Percentiles rank a stretch among this genome's conserved stretches.
phyloP scores from a whole-genome alignment of 2,329 filamentous ascomycete species.

The Phialocephala subalpina region DNA sequence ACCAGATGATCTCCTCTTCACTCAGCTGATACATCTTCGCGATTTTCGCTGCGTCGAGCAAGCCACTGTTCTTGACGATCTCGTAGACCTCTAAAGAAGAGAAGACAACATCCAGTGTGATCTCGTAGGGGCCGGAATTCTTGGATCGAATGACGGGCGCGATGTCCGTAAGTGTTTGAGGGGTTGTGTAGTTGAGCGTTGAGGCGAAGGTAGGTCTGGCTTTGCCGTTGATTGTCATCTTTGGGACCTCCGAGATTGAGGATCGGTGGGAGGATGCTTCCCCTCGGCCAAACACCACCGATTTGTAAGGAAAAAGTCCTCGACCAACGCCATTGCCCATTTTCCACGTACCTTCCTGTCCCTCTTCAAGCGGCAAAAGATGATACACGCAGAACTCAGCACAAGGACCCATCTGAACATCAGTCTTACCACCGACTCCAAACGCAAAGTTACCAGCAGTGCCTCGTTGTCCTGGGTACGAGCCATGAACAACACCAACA shows the following conservation, averaged over 20 bases:
- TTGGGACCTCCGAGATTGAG: neutral
- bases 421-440: constrained; percentile 49
- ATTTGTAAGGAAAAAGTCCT: neutral
- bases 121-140: constrained; percentile 59
- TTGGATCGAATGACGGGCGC: constrained; percentile 56
- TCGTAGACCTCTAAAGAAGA: constrained; percentile 44
- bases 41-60: constrained; percentile 48
- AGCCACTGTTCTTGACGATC: constrained; percentile 42
- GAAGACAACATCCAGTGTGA: constrained; percentile 62
- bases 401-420: constrained; percentile 48
- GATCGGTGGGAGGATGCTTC: neutral
- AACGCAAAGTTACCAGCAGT: constrained; percentile 58
- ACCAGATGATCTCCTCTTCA: constrained; percentile 29
- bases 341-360: constrained; percentile 8
- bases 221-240: neutral
- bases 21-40: constrained; percentile 40
- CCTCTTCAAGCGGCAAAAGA: constrained; percentile 41
- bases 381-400: constrained; percentile 50
- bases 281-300: neutral
- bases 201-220: neutral
- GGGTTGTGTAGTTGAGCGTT: neutral
- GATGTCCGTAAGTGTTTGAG: constrained; percentile 43
- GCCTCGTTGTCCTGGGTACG: neutral
- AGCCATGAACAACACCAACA: constrained; percentile 41
- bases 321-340: neutral